phyloP scores from a whole-genome alignment of 2,329 filamentous ascomycete genomes.

The Ceratocystis alfenasii region DNA sequence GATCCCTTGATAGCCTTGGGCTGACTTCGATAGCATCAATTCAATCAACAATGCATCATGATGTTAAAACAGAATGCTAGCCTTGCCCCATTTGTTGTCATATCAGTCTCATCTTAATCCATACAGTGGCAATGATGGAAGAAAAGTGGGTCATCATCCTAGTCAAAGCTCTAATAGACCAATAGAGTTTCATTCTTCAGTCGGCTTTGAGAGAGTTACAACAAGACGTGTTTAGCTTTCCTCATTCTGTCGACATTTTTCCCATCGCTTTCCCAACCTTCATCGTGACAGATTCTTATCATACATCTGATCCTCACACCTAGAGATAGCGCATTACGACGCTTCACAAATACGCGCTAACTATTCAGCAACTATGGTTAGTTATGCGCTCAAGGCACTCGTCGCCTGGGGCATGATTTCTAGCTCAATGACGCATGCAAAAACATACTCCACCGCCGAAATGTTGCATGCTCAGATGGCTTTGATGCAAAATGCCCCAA shows the following conservation, averaged over 20 bases:
- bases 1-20: neutral
- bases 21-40: neutral
- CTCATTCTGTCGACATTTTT: no score
- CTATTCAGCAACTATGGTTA: neutral
- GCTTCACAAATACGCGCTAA: neutral
- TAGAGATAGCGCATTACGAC: neutral
- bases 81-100: neutral
- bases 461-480: slow-evolving; percentile 55
- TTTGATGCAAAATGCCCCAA: slow-evolving; percentile 60
- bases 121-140: neutral
- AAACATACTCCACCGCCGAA: slow-evolving; percentile 50
- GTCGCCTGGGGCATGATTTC: neutral
- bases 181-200: neutral
- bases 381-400: neutral
- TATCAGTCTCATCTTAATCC: neutral
- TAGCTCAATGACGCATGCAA: slow-evolving; percentile 24
- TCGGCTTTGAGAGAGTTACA: no score
- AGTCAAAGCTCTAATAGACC: neutral
- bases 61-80: neutral
- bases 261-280: neutral
- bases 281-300: neutral
- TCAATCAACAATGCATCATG: neutral
- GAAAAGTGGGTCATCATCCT: neutral
- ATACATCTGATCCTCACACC: neutral
- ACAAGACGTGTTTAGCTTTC: neutral